Conservation (phyloP, 2,329 filamentous ascomycete genomes). For the Fusarium mangiferae region DNA sequence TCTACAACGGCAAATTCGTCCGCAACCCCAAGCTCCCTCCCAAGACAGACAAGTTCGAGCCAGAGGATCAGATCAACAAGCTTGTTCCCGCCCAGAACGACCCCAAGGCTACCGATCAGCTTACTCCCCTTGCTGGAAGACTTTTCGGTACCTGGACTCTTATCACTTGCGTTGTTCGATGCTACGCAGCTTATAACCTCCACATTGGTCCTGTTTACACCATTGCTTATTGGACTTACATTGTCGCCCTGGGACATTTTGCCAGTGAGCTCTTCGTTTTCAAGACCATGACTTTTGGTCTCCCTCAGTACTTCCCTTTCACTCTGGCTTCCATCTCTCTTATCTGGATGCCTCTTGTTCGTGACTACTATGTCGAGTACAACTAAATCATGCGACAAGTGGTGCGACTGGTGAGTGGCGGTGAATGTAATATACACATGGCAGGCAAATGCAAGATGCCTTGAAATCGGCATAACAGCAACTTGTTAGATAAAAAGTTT, state of each 20-base stretch:
- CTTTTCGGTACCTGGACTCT: slow-evolving; percentile 92
- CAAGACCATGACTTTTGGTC: slow-evolving; percentile 74
- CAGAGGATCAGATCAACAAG: slow-evolving; percentile 65
- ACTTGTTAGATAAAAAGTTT: slow-evolving; percentile 23
- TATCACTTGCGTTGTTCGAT: slow-evolving; percentile 77
- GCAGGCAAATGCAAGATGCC: neutral
- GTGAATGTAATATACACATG: neutral
- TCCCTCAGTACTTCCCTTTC: slow-evolving; percentile 67
- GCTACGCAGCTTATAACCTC: slow-evolving; percentile 88
- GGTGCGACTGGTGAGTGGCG: neutral
- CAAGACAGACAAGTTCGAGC: slow-evolving; percentile 56
- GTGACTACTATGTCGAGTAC: slow-evolving; percentile 71
- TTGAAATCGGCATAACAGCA: neutral
- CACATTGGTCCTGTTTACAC: slow-evolving; percentile 78
- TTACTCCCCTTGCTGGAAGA: slow-evolving; percentile 80
- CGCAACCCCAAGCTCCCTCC: slow-evolving; percentile 58
- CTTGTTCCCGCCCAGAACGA: slow-evolving; percentile 58
- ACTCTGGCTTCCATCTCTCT: slow-evolving; percentile 61
- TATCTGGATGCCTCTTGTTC: slow-evolving; percentile 74
- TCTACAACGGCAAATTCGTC: slow-evolving; percentile 78
- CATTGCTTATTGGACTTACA: slow-evolving; percentile 83
- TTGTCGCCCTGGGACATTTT: slow-evolving; percentile 81
- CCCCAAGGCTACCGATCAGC: slow-evolving; percentile 64
- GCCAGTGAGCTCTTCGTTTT: slow-evolving; percentile 83
- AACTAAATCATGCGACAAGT: slow-evolving; percentile 34